These are phyloP conservation scores for Ophiocordyceps robertsii DNA, from an alignment of 2,329 filamentous ascomycete species.

Conservation along the genomic window DNA sequence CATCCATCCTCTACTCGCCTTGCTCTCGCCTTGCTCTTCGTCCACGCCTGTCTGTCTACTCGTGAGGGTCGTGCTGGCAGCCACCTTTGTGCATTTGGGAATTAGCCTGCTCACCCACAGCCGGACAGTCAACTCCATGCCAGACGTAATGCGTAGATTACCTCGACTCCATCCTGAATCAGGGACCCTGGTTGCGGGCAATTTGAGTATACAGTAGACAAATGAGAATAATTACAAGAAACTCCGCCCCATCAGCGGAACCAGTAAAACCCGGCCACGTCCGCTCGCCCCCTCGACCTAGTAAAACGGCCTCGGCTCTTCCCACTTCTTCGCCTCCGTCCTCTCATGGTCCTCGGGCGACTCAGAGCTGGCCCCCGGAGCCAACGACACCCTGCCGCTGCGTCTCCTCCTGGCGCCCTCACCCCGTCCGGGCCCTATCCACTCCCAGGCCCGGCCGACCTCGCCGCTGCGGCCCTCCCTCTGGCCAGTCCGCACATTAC, in stretches of 20 bases:
- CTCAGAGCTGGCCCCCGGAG: conserved; percentile 24
- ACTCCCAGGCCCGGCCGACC: conserved; percentile 55
- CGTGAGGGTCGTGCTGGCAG: too few relatives aligned
- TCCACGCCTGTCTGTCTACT: not conserved
- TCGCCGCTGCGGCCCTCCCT: conserved; percentile 54
- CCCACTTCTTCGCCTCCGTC: conserved; percentile 23
- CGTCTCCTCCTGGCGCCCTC: conserved; percentile 31
- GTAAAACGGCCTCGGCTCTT: conserved; percentile 28
- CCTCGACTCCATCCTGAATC: not conserved
- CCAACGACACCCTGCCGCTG: conserved; percentile 38
- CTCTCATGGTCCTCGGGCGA: conserved; percentile 10
- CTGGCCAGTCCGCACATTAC: conserved; percentile 70
- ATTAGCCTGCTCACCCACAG: too few relatives aligned
- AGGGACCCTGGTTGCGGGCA: not conserved
- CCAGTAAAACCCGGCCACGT: not conserved
- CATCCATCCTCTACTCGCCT: not conserved
- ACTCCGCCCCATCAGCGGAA: not conserved
- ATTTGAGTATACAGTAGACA: not conserved
- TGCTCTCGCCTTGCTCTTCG: not conserved
- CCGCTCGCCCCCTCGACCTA: conserved; percentile 8
- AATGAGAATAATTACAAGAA: not conserved
- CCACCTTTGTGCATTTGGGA: too few relatives aligned
- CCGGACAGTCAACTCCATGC: too few relatives aligned
- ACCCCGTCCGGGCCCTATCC: conserved; percentile 46
- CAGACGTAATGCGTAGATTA: not conserved